Conservation (phyloP, 805 yeast species). For the Candida silvatica region DNA sequence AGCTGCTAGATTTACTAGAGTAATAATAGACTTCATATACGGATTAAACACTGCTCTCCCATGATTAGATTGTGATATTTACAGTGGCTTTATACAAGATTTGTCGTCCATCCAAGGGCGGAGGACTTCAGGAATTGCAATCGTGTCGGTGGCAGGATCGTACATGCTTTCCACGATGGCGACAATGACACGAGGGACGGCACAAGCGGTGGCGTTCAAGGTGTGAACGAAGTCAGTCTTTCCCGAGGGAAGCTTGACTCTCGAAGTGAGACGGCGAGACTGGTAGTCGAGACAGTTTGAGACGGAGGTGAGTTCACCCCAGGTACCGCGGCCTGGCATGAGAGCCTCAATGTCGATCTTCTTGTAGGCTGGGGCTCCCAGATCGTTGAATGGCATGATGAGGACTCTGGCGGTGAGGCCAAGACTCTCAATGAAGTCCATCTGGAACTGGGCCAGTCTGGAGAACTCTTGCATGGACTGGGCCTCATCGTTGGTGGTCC, state of each 20-base stretch:
- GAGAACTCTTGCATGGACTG: constrained; percentile 45
- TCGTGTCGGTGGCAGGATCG: constrained; percentile 43
- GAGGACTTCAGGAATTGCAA: constrained; percentile 61
- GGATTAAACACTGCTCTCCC: background rate
- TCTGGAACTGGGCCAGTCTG: constrained; percentile 55
- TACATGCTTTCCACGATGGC: constrained; percentile 87
- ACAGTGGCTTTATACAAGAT: too few relatives aligned
- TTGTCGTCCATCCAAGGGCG: constrained; percentile 67
- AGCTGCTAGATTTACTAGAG: constrained; percentile 57
- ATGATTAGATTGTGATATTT: too few relatives aligned
- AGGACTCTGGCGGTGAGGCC: constrained; percentile 78
- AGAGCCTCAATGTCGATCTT: constrained; percentile 94
- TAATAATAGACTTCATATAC: background rate
- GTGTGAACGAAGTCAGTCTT: constrained; percentile 61
- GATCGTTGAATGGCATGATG: constrained; percentile 82
- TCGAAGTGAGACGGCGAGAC: constrained; percentile 71
- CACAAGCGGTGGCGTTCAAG: constrained; percentile 91
- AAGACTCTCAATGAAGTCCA: constrained; percentile 48
- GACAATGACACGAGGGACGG: constrained; percentile 83
- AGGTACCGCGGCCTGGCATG: constrained; percentile 92
- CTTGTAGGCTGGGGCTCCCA: constrained; percentile 89
- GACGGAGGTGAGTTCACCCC: constrained; percentile 91
- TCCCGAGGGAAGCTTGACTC: constrained; percentile 28
- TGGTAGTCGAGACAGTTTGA: constrained; percentile 93
- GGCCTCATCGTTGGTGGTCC: constrained; percentile 36